Conservation (phyloP, 345 rosid genomes). For the Punica granatum region DNA sequence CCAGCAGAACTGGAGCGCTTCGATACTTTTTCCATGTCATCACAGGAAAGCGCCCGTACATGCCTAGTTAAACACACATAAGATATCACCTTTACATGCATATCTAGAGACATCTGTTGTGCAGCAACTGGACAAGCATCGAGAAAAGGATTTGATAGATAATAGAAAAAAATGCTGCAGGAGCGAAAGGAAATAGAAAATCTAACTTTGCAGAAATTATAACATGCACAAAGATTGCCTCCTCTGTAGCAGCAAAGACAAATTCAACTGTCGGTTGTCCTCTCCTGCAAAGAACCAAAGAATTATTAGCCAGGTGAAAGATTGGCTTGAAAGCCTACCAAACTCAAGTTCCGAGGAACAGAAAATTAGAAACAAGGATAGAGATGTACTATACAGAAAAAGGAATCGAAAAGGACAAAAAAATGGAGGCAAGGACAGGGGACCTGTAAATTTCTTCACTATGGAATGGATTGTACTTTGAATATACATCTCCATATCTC, state of each 20-base stretch:
- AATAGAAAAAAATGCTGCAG: slow-evolving; percentile 7
- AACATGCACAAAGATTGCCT: slow-evolving; percentile 84
- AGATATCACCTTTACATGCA: not conserved
- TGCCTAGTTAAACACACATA: slow-evolving; percentile 44
- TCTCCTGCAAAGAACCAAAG: slow-evolving; percentile 52
- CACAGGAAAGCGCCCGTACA: slow-evolving; percentile 66
- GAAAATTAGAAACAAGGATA: not conserved
- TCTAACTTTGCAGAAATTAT: slow-evolving; percentile 87
- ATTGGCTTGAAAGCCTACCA: not conserved
- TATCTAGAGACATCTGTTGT: slow-evolving; percentile 12
- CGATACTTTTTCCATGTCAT: slow-evolving; percentile 61
- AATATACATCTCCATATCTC: slow-evolving; percentile 93
- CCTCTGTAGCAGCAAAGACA: slow-evolving; percentile 91
- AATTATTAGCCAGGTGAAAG: slow-evolving; percentile 3
- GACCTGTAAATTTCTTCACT: slow-evolving; percentile 75
- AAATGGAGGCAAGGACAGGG: slow-evolving; percentile 5
- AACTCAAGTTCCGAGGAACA: not conserved
- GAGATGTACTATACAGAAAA: not conserved
- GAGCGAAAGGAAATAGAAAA: slow-evolving; percentile 13
- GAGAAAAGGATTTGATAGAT: slow-evolving; percentile 6
- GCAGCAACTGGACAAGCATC: slow-evolving; percentile 11
- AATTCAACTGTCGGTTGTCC: slow-evolving; percentile 85
- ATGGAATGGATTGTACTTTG: slow-evolving; percentile 71
- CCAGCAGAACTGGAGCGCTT: slow-evolving; percentile 52
- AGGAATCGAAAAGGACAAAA: not conserved